Evolutionary conservation across 768 basidiomycete genomes (phyloP), one percentile per base, ranked within the genome.

Genomic region (Tubosaeta sp.): DNA sequence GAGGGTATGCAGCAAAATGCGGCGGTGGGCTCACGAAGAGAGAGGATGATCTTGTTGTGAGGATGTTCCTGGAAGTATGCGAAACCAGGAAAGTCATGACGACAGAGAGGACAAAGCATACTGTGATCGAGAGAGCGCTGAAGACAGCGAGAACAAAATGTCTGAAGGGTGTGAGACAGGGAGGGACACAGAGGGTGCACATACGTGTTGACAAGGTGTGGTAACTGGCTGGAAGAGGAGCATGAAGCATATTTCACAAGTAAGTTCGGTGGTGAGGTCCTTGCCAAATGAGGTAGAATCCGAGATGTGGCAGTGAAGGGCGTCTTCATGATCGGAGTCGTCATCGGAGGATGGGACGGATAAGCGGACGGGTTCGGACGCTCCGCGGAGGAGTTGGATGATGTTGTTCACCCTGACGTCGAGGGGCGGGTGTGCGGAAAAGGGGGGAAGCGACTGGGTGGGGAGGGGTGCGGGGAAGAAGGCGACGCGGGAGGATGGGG

Each of bases 151-250:
- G 81, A 73, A 65, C 95, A 98, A 71, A 94, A 98, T 0, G 94
- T 93, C 90, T 94, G 60, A 44, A 19, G 32, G 39, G 49, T 29
- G 45, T 64, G 51, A 56, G 55, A 41, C 46, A 22, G 22, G 1
- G 57, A 48, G 47, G 44, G 38, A 41, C 31, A 48, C 49, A 16
- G 32, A 42, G 43, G 46, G 48, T 30, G 31, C 51, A 76, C 85
- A 62, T 63, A 90, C 91, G 71, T 98, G 95, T 68, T 97, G 94
- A 69, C 95, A 97, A 12, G 91, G 90, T 3, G 94, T 90, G 14
- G 95, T 97, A 45, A 94, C 76, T 6, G 95, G 94, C 56, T 90
- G 83, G 70, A 84, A 83, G 57, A 94, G 75, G 34, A 96, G 71
- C 63, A 78, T 78, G 63, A 88, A 88, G 70, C 95, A 98, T 30